phyloP scores from a whole-genome alignment of 1,284 basidiomycete genomes.

The Sanghuangporus baumii region DNA sequence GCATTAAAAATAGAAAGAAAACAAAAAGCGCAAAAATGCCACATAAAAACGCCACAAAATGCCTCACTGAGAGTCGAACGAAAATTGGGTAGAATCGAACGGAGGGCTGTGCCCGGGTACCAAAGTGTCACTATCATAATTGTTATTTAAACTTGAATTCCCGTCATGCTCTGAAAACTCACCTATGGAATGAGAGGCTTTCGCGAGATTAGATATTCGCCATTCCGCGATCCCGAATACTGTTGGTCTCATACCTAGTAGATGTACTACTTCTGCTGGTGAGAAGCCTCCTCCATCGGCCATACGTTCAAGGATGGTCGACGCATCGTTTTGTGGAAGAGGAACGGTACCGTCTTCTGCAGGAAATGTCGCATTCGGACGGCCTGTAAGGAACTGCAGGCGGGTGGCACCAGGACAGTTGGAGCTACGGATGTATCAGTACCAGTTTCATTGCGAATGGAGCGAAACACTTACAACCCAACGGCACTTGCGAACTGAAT shows the following conservation, averaged over 20 bases:
- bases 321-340: conserved; percentile 25
- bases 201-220: not conserved
- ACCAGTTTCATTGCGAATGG: not conserved
- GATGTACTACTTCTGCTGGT: conserved; percentile 27
- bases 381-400: conserved; percentile 24
- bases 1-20: too few species aligned
- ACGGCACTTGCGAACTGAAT: conserved; percentile 29
- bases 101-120: conserved; percentile 17
- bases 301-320: conserved; percentile 25
- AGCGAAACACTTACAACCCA: conserved; percentile 17
- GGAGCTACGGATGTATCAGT: not conserved
- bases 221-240: too few species aligned
- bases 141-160: too few species aligned
- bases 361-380: conserved; percentile 22
- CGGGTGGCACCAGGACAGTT: conserved; percentile 28
- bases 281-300: conserved; percentile 26
- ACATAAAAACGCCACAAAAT: too few species aligned
- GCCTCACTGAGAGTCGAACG: conserved; percentile 18
- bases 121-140: conserved; percentile 11
- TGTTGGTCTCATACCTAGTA: conserved; percentile 13
- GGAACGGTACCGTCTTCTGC: conserved; percentile 25
- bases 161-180: too few species aligned
- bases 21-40: too few species aligned
- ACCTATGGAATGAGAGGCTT: conserved; percentile 18
- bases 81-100: conserved; percentile 22